A percentile compares a stretch with the other conserved stretches of the same genome.
These are phyloP conservation scores for Pichia sorboxylosa DNA, from an alignment of 1,139 yeast genomes.

Conservation along the genomic window DNA sequence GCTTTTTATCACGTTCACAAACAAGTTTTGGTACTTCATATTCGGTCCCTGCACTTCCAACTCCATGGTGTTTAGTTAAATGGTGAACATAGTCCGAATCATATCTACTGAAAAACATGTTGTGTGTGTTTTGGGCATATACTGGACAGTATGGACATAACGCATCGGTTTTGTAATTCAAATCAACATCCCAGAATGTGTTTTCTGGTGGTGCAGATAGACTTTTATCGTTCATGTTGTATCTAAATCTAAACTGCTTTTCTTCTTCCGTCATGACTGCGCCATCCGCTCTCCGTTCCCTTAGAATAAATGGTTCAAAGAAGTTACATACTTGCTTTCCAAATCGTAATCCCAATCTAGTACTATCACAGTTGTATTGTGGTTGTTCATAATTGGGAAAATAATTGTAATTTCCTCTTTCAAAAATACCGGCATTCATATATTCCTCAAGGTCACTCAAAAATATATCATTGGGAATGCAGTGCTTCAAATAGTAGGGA, in stretches of 20 bases:
- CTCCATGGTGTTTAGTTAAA: conserved; percentile 22
- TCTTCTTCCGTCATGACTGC: not conserved
- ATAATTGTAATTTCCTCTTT: conserved; percentile 4
- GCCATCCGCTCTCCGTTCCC: conserved; percentile 12
- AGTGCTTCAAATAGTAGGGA: not conserved
- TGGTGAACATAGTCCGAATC: conserved; percentile 23
- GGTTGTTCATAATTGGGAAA: conserved; percentile 6
- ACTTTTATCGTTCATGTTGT: not conserved
- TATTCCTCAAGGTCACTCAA: not conserved
- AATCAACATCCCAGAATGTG: too few relatives aligned
- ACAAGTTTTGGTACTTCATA: conserved; percentile 16
- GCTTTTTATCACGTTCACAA: conserved; percentile 5
- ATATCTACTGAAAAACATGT: conserved; percentile 18
- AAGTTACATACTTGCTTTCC: conserved; percentile 13
- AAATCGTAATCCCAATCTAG: conserved; percentile 12
- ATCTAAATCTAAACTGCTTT: not conserved
- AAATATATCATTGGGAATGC: conserved; percentile 3
- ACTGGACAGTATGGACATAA: conserved; percentile 21
- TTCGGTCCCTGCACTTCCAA: conserved; percentile 20
- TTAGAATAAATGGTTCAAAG: conserved; percentile 18
- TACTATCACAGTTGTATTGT: not conserved
- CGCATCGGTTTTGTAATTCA: conserved; percentile 17
- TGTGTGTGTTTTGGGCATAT: conserved; percentile 1
- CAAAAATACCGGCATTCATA: not conserved
- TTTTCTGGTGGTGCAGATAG: conserved; percentile 2